Conservation (phyloP, 2,329 filamentous ascomycete genomes). For the Aureobasidium pullulans region DNA sequence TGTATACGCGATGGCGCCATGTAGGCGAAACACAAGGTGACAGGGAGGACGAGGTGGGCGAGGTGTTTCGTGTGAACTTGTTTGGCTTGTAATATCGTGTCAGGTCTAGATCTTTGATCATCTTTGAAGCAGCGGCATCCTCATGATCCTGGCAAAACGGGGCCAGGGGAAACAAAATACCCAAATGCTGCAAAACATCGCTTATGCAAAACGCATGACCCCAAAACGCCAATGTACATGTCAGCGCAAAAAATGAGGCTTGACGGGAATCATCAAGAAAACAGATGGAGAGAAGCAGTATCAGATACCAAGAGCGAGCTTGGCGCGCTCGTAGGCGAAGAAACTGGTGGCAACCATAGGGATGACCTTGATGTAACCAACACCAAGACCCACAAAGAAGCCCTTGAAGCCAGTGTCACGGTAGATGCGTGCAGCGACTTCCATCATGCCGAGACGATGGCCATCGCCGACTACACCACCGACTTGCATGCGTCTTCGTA, state of each 20-base stretch:
- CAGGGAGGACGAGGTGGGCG: neutral
- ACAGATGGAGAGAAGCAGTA: neutral
- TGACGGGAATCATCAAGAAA: neutral
- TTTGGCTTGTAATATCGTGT: neutral
- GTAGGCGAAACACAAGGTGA: neutral
- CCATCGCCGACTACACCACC: slow-evolving; percentile 90
- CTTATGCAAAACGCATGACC: neutral
- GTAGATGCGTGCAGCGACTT: slow-evolving; percentile 70
- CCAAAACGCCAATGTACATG: slow-evolving; percentile 1
- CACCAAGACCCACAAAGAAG: slow-evolving; percentile 87
- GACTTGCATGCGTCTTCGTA: slow-evolving; percentile 90
- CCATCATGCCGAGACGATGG: slow-evolving; percentile 64
- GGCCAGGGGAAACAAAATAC: neutral
- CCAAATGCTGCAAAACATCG: neutral
- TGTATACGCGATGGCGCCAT: neutral
- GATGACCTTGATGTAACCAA: slow-evolving; percentile 90
- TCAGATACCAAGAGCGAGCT: slow-evolving; percentile 47
- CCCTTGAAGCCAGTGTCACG: slow-evolving; percentile 68
- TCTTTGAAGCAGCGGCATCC: neutral
- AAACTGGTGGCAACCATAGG: slow-evolving; percentile 75
- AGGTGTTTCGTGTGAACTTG: neutral
- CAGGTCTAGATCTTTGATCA: neutral
- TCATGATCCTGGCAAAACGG: neutral
- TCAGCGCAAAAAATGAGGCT: neutral
- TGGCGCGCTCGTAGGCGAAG: slow-evolving; percentile 59